phyloP scores from a whole-genome alignment of 83 land plant species.

The Thuja plicata region DNA sequence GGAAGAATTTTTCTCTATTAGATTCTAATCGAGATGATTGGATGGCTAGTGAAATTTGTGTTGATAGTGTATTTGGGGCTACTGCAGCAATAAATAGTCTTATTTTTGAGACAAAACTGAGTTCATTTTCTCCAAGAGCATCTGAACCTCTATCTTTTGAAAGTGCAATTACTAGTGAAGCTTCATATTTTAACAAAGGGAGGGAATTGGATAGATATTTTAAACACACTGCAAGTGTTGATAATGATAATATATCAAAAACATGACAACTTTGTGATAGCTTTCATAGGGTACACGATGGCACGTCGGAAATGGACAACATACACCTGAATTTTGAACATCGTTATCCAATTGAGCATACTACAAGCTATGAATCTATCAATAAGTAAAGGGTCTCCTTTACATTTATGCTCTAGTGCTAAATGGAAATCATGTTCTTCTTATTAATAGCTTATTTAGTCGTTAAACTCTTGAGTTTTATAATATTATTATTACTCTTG shows the following conservation, averaged over 20 bases:
- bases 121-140: constrained; percentile 40
- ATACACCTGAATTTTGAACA: constrained; percentile 36
- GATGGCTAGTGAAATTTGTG: constrained; percentile 84
- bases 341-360: constrained; percentile 43
- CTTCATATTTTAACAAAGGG: constrained; percentile 37
- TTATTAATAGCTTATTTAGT: too few relatives aligned
- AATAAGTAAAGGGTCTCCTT: constrained; percentile 54
- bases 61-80: constrained; percentile 70
- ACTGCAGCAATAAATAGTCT: constrained; percentile 69
- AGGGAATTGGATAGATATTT: constrained; percentile 37
- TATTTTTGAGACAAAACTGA: constrained; percentile 52
- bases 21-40: constrained; percentile 44
- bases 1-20: constrained; percentile 27
- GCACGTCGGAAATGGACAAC: constrained; percentile 35
- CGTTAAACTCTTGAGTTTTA: not conserved
- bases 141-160: constrained; percentile 54
- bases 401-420: not conserved
- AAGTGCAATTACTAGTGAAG: constrained; percentile 45
- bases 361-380: constrained; percentile 77
- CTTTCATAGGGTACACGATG: constrained; percentile 34
- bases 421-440: not conserved
- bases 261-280: constrained; percentile 32
- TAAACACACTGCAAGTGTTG: constrained; percentile 19
- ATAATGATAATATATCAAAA: constrained; percentile 44
- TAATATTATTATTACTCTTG: not conserved